phyloP scores from a whole-genome alignment of 2,329 filamentous ascomycete genomes.

The Sporothrix sp. region DNA sequence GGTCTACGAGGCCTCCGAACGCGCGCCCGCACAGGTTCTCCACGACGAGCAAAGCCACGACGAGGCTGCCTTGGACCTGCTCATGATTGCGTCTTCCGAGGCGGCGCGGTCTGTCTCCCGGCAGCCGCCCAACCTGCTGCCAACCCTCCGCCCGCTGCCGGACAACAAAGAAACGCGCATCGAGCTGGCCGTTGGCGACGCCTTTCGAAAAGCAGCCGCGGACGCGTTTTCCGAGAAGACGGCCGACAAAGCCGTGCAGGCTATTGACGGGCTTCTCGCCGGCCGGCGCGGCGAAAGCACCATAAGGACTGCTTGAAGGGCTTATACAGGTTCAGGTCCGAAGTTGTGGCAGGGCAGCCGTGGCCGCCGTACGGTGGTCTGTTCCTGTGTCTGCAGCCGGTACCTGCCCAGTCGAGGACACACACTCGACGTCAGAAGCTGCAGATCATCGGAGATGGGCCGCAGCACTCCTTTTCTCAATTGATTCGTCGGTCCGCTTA shows the following conservation, averaged over 20 bases:
- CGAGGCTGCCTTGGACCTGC: constrained; percentile 1
- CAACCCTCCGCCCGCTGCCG: background rate
- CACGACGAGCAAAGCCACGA: background rate
- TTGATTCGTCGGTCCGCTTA: too few species aligned
- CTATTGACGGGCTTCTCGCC: background rate
- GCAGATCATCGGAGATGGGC: too few species aligned
- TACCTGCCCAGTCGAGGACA: too few species aligned
- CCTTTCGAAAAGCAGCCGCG: background rate
- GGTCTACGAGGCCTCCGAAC: too few species aligned
- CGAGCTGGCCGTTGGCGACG: background rate
- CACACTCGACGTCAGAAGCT: too few species aligned
- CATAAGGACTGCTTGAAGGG: too few species aligned
- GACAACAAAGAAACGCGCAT: background rate
- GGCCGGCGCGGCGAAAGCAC: background rate
- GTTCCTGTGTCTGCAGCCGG: too few species aligned
- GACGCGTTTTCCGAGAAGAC: background rate
- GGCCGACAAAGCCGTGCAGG: background rate
- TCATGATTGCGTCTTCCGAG: background rate
- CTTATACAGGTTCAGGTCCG: too few species aligned
- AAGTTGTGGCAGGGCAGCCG: too few species aligned
- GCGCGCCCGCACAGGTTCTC: too few species aligned
- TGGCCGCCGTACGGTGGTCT: too few species aligned
- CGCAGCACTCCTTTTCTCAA: too few species aligned
- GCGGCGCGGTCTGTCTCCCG: background rate
- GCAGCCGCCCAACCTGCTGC: background rate